Conservation (phyloP, 371 early-diverging fungal species). For the Mucor saturninus region DNA sequence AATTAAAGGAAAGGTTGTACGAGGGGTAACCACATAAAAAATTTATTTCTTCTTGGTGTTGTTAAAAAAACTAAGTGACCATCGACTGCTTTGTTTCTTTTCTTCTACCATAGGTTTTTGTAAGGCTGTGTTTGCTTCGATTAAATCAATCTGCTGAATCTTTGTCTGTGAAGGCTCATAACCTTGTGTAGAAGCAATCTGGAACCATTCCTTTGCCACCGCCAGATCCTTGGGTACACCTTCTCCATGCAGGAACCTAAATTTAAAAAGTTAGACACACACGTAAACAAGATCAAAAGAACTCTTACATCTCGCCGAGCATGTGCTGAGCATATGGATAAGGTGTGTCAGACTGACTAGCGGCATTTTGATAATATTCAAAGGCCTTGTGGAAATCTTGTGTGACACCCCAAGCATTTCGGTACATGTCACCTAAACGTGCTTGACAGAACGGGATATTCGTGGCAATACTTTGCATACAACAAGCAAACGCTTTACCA, state of each 20-base stretch:
- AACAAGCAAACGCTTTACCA: slow-evolving; percentile 36
- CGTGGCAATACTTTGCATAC: slow-evolving; percentile 23
- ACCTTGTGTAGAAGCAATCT: slow-evolving; percentile 50
- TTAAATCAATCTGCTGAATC: slow-evolving; percentile 30
- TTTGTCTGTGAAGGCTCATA: slow-evolving; percentile 46
- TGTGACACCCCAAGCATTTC: slow-evolving; percentile 42
- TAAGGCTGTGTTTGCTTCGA: slow-evolving; percentile 14
- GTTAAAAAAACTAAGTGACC: slow-evolving; percentile 43
- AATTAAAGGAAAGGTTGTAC: background rate
- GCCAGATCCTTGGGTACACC: slow-evolving; percentile 51
- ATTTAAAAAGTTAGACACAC: background rate
- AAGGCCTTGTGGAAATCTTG: slow-evolving; percentile 49
- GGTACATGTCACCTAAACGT: slow-evolving; percentile 49
- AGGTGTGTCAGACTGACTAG: slow-evolving; percentile 45
- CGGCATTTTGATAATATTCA: slow-evolving; percentile 49
- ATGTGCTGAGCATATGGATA: slow-evolving; percentile 51
- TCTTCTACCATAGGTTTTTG: slow-evolving; percentile 20
- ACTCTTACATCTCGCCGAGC: slow-evolving; percentile 54
- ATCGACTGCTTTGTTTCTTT: slow-evolving; percentile 40
- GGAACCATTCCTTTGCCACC: slow-evolving; percentile 52
- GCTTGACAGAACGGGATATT: slow-evolving; percentile 48
- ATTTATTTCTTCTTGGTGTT: slow-evolving; percentile 19
- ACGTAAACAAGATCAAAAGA: background rate
- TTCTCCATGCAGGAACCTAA: slow-evolving; percentile 53
- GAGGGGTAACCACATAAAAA: too few species aligned